These are phyloP conservation scores for Dacryopinax spathularia DNA, from an alignment of 768 basidiomycete species.

Conservation along the genomic window DNA sequence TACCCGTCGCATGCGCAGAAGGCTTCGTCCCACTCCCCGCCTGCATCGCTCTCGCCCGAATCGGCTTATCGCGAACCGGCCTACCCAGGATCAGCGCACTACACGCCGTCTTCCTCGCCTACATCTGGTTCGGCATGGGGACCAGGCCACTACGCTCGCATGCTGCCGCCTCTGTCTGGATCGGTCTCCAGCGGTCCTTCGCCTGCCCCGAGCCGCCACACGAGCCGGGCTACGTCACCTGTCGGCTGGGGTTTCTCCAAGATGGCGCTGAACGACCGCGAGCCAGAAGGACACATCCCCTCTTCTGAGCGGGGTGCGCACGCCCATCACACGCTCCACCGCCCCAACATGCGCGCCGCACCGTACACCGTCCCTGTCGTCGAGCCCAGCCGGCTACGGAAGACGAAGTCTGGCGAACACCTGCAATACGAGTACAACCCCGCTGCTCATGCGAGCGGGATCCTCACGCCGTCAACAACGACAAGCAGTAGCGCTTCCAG, in stretches of 20 bases:
- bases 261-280: neutral
- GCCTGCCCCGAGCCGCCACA: neutral
- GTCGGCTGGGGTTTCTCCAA: slow-evolving; percentile 1
- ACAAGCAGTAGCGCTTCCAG: neutral
- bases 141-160: neutral
- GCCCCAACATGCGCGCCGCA: neutral
- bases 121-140: neutral
- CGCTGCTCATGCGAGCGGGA: neutral
- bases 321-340: neutral
- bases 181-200: neutral
- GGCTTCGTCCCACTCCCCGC: neutral
- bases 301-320: neutral
- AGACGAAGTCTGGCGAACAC: neutral
- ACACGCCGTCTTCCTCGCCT: neutral
- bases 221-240: neutral
- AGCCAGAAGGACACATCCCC: neutral
- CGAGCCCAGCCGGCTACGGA: neutral
- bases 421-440: slow-evolving; percentile 2
- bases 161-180: neutral
- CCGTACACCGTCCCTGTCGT: neutral
- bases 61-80: neutral
- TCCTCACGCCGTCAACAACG: slow-evolving; percentile 1
- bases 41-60: neutral
- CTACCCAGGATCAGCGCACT: neutral
- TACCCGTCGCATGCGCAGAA: neutral